phyloP scores from a whole-genome alignment of 2,329 filamentous ascomycete species.

The Cladosporium oxysporum region DNA sequence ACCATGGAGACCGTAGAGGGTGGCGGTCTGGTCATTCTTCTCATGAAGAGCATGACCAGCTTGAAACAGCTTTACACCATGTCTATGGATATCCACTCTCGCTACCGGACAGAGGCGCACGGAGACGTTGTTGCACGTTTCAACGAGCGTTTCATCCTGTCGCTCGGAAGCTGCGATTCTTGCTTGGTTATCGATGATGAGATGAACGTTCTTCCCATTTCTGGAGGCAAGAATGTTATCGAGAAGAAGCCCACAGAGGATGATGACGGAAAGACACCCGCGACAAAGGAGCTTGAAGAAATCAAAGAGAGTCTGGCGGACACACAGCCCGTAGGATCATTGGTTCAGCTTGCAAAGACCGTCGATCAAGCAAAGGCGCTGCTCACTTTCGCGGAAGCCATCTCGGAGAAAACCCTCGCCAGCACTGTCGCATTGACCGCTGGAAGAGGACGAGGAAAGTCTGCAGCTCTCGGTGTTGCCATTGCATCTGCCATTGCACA shows the following conservation, averaged over 20 bases:
- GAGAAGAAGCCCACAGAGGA: constrained; percentile 77
- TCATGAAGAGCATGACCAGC: constrained; percentile 95
- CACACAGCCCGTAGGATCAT: constrained; percentile 78
- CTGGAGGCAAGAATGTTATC: constrained; percentile 87
- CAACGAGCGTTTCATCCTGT: constrained; percentile 96
- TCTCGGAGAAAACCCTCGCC: constrained; percentile 90
- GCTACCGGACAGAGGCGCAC: constrained; percentile 95
- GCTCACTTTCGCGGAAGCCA: constrained; percentile 94
- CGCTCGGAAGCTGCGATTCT: constrained; percentile 89
- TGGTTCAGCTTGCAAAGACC: constrained; percentile 83
- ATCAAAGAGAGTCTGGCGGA: constrained; percentile 88
- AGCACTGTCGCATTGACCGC: constrained; percentile 94
- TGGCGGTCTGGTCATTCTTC: constrained; percentile 83
- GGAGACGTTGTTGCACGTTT: constrained; percentile 93
- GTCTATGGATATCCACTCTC: constrained; percentile 96
- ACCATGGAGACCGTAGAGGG: constrained; percentile 98
- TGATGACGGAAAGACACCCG: constrained; percentile 68
- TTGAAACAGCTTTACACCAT: constrained; percentile 95
- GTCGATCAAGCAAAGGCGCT: constrained; percentile 95
- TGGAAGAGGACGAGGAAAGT: constrained; percentile 93
- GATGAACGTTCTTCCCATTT: constrained; percentile 94
- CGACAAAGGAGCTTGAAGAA: constrained; percentile 73
- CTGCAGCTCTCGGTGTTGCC: constrained; percentile 89
- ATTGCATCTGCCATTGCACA: constrained; percentile 92
- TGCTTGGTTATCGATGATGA: constrained; percentile 98